Evolutionary conservation across 108 stramenopile species (phyloP), one percentile per base, ranked within the genome.

Genomic region (Nitzschia sp.): DNA sequence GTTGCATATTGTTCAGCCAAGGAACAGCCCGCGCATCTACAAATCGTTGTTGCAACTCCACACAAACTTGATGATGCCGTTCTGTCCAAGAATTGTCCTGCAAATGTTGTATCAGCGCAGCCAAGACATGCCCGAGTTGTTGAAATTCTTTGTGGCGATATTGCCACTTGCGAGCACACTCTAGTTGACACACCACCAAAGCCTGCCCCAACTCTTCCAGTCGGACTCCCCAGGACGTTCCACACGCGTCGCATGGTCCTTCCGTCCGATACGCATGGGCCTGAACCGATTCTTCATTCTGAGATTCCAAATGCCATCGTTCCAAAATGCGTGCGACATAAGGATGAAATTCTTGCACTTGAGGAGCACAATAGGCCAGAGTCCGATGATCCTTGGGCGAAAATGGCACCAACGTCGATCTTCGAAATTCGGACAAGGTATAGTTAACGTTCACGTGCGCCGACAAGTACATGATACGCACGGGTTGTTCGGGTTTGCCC

Each of bases 381-480:
- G 71, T 67, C 30, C 51, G n/a, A 13, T 15, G 38, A n/a, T 55
- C 51, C 4, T 59, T 36, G 17, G 29, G 26, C 9, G 54, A 18
- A 1, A 82, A 86, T 11, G 84, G 84, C 30, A 75, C 66, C 31
- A 85, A 47, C 0, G 83, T 82, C 0, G 53, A 56, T 27, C 55
- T 27, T 36, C 71, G 77, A 47, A 89, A 86, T 30, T 84, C 80
- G 34, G 68, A 65, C 27, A 85, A 70, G 18, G 69, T 24, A 51
- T 81, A 86, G 51, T 76, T 62, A 0, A 74, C 71, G 61, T 89
- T 62, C 45, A 86, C 82, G 65, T 89, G 88, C 11, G 81, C 85
- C 23, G 81, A 83, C 6, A 89, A 54, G n/a, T 35, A 64, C 35
- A 86, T 77, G 29, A 81, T 86, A n/a, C 83, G 67, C 9, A 83